phyloP scores from a whole-genome alignment of 1,284 basidiomycete species.

The Heimioporus punctisporus region DNA sequence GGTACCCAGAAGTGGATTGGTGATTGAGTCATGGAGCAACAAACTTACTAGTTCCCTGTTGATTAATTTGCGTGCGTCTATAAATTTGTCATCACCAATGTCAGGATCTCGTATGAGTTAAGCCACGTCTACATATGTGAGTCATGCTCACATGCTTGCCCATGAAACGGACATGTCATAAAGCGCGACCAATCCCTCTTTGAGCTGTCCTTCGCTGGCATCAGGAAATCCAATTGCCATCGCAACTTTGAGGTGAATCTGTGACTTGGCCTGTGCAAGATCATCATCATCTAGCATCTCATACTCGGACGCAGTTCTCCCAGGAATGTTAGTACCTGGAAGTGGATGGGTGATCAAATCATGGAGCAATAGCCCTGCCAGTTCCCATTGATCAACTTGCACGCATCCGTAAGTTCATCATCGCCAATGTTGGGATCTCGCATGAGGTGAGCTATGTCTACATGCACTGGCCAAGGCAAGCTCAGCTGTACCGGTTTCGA shows the following conservation, averaged over 20 bases:
- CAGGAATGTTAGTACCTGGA: slow-evolving; percentile 85
- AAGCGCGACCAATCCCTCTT: slow-evolving; percentile 68
- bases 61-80: slow-evolving; percentile 66
- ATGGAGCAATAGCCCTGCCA: slow-evolving; percentile 82
- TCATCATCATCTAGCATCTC: slow-evolving; percentile 78
- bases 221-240: slow-evolving; percentile 82
- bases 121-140: slow-evolving; percentile 79
- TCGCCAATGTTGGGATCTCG: slow-evolving; percentile 52
- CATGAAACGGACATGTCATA: slow-evolving; percentile 66
- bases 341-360: slow-evolving; percentile 91
- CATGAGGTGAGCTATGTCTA: slow-evolving; percentile 73
- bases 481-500: slow-evolving; percentile 83
- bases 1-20: slow-evolving; percentile 90
- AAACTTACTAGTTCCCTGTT: slow-evolving; percentile 84
- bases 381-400: slow-evolving; percentile 80
- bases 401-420: slow-evolving; percentile 52
- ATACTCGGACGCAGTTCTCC: slow-evolving; percentile 75
- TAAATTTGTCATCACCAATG: slow-evolving; percentile 46
- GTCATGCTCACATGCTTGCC: too few relatives aligned
- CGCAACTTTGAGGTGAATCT: slow-evolving; percentile 85
- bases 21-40: slow-evolving; percentile 88
- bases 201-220: slow-evolving; percentile 79
- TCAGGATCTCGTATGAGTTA: slow-evolving; percentile 62
- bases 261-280: slow-evolving; percentile 71
- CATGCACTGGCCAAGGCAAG: slow-evolving; percentile 86